Percentiles rank a stretch among this genome's conserved stretches.
Evolutionary conservation across 78 protist genomes (phyloP).

Genomic region (Bodo saltans): DNA sequence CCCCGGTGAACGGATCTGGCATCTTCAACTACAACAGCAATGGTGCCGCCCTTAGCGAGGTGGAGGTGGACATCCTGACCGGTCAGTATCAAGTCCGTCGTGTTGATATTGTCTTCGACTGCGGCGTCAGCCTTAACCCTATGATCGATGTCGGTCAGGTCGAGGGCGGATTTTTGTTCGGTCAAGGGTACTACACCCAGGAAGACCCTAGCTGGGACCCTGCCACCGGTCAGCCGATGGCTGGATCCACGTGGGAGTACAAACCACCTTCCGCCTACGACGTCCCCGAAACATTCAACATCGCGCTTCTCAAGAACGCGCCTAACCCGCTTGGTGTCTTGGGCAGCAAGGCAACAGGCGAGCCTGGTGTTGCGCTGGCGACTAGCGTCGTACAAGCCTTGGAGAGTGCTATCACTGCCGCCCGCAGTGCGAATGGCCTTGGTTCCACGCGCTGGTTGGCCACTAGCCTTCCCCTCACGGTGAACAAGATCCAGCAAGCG

Average conservation of each 20-base stretch:
- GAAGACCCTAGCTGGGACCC: conserved; percentile 70
- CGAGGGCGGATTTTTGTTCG: conserved; percentile 87
- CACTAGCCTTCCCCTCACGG: background rate
- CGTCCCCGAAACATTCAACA: conserved; percentile 69
- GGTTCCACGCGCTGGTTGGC: background rate
- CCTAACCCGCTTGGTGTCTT: conserved; percentile 70
- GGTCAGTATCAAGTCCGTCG: conserved; percentile 72
- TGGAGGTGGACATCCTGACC: conserved; percentile 78
- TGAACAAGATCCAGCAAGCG: background rate
- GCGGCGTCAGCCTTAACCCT: conserved; percentile 88
- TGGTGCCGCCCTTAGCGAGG: conserved; percentile 82
- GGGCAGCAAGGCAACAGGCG: conserved; percentile 78
- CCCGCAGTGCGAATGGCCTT: background rate
- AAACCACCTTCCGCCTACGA: conserved; percentile 58
- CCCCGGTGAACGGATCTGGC: background rate
- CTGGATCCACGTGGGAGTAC: conserved; percentile 43
- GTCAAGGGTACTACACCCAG: conserved; percentile 72
- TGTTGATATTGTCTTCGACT: conserved; percentile 86
- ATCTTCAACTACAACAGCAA: conserved; percentile 66
- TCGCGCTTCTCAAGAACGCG: conserved; percentile 53
- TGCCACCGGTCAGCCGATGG: background rate
- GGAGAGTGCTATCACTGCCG: conserved; percentile 43
- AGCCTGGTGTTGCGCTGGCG: conserved; percentile 80
- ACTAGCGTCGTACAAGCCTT: conserved; percentile 70
- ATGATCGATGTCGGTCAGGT: conserved; percentile 51